These are phyloP conservation scores for Agroathelia rolfsii DNA, from an alignment of 1,284 basidiomycete genomes.

Conservation along the genomic window DNA sequence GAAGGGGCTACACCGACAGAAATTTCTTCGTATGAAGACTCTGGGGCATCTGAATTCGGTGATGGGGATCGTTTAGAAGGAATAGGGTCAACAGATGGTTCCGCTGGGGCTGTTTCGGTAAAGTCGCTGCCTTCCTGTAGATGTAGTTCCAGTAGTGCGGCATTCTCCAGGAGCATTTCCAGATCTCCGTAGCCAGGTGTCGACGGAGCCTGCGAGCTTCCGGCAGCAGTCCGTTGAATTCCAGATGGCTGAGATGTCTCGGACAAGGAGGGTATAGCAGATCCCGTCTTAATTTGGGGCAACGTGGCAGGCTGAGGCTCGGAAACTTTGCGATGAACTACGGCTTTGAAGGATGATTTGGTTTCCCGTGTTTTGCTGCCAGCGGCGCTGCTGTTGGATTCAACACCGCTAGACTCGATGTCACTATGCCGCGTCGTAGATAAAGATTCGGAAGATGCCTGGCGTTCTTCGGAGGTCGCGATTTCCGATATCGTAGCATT, in stretches of 20 bases:
- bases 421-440: not conserved
- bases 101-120: no score
- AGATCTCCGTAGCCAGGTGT: constrained; percentile 39
- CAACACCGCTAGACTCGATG: not conserved
- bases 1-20: no score
- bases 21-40: no score
- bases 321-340: constrained; percentile 41
- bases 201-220: constrained; percentile 21
- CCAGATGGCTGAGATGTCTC: constrained; percentile 22
- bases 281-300: constrained; percentile 12
- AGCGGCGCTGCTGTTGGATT: no score
- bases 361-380: not conserved
- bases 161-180: constrained; percentile 36
- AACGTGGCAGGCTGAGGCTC: constrained; percentile 20
- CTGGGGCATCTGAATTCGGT: no score
- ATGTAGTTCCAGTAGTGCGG: constrained; percentile 38
- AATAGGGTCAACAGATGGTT: no score
- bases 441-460: no score
- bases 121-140: constrained; percentile 36
- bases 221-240: constrained; percentile 12
- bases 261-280: constrained; percentile 12
- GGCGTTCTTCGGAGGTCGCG: not conserved
- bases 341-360: constrained; percentile 33
- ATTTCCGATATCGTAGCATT: not conserved
- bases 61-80: no score